phyloP scores from a whole-genome alignment of 2,329 filamentous ascomycete genomes.

The Davidsoniella australis region DNA sequence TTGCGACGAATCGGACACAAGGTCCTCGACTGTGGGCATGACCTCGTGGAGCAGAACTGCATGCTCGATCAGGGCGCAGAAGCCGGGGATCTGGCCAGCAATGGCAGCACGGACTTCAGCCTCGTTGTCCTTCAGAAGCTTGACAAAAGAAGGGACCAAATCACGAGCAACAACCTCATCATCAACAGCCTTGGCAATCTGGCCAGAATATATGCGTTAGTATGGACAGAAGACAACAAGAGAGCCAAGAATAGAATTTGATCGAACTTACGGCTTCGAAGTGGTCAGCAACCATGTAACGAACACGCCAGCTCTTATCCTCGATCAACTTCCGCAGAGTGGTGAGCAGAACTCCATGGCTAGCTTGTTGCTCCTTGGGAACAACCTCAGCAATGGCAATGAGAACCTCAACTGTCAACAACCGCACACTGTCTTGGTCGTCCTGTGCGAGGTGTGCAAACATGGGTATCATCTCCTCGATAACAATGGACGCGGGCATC shows the following conservation, averaged over 20 bases:
- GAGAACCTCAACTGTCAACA: slow-evolving; percentile 90
- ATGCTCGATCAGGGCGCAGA: slow-evolving; percentile 78
- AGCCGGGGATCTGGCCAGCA: slow-evolving; percentile 92
- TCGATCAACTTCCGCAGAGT: slow-evolving; percentile 87
- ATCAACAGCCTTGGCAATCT: slow-evolving; percentile 97
- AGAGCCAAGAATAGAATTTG: background rate
- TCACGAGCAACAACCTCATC: slow-evolving; percentile 91
- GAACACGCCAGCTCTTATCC: slow-evolving; percentile 97
- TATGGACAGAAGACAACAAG: background rate
- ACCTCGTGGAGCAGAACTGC: slow-evolving; percentile 84
- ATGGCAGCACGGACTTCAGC: slow-evolving; percentile 95
- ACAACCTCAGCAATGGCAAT: slow-evolving; percentile 94
- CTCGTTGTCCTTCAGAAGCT: slow-evolving; percentile 93
- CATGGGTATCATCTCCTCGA: slow-evolving; percentile 97
- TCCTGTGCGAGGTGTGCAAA: slow-evolving; percentile 95
- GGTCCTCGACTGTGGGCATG: slow-evolving; percentile 88
- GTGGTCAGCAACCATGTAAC: slow-evolving; percentile 97
- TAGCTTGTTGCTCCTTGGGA: slow-evolving; percentile 93
- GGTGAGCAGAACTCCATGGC: slow-evolving; percentile 81
- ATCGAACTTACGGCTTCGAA: slow-evolving; percentile 66
- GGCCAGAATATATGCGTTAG: slow-evolving; percentile 5
- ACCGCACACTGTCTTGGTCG: slow-evolving; percentile 91
- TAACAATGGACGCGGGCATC: slow-evolving; percentile 79
- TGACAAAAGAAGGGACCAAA: slow-evolving; percentile 90
- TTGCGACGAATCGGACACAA: slow-evolving; percentile 90